Evolutionary conservation across 208 protist species (phyloP).

Genomic region (Crithidia mellificae): DNA sequence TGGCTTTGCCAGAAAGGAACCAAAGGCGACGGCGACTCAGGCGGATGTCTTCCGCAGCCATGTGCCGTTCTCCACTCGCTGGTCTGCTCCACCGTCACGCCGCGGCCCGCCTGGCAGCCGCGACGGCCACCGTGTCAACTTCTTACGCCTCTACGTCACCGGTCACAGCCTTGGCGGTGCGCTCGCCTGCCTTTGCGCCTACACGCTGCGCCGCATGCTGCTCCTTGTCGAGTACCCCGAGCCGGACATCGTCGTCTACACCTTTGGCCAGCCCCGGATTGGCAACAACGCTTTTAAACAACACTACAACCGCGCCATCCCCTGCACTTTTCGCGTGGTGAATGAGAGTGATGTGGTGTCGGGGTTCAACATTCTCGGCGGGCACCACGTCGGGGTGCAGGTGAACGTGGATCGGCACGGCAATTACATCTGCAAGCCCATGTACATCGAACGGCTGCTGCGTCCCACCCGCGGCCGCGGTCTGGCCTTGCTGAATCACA

Average conservation of each 20-base stretch:
- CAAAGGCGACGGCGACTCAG: no score
- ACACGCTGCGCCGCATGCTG: slow-evolving; percentile 66
- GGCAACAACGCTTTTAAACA: slow-evolving; percentile 72
- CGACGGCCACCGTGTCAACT: slow-evolving; percentile 5
- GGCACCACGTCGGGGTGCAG: slow-evolving; percentile 75
- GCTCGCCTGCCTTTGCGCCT: slow-evolving; percentile 78
- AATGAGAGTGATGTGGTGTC: slow-evolving; percentile 87
- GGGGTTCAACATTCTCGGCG: slow-evolving; percentile 52
- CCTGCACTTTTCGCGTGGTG: slow-evolving; percentile 81
- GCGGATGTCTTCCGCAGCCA: neutral
- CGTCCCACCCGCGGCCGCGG: slow-evolving; percentile 53
- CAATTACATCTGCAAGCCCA: slow-evolving; percentile 81
- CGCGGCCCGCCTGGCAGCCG: neutral
- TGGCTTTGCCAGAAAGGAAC: no score
- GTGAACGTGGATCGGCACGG: slow-evolving; percentile 79
- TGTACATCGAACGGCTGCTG: slow-evolving; percentile 77
- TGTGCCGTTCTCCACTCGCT: slow-evolving; percentile 19
- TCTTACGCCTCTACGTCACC: slow-evolving; percentile 62
- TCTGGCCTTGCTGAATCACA: slow-evolving; percentile 53
- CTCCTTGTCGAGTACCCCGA: slow-evolving; percentile 54
- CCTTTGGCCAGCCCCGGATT: slow-evolving; percentile 80
- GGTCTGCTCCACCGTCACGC: slow-evolving; percentile 16
- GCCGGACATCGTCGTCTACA: slow-evolving; percentile 73
- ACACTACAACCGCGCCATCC: slow-evolving; percentile 72
- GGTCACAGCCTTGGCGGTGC: slow-evolving; percentile 85